Evolutionary conservation across 169 alveolate species (phyloP).

Genomic region (Cryptosporidium ryanae): DNA sequence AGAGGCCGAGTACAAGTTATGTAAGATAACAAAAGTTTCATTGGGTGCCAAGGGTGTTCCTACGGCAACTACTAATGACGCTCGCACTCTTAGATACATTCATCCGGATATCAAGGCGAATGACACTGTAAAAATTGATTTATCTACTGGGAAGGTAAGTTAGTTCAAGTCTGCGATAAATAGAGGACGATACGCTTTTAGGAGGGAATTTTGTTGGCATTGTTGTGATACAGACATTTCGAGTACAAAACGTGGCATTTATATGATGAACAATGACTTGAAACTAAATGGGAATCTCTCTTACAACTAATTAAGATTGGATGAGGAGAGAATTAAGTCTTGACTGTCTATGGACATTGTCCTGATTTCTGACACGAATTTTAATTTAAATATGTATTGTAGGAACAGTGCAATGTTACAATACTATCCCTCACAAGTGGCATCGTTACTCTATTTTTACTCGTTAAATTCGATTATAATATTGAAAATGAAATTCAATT

Average conservation of each 20-base stretch:
- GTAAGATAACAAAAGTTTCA: conserved; percentile 93
- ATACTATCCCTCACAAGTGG: too few relatives aligned
- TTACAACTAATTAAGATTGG: background rate
- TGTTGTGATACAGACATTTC: background rate
- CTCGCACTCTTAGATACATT: conserved; percentile 97
- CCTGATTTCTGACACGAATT: conserved; percentile 26
- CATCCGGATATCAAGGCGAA: conserved; percentile 97
- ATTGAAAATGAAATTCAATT: background rate
- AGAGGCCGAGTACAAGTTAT: conserved; percentile 96
- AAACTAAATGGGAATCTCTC: conserved; percentile 71
- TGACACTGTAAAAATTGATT: conserved; percentile 95
- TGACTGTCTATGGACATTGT: conserved; percentile 43
- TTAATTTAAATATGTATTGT: background rate
- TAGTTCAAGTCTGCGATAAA: background rate
- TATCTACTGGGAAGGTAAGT: conserved; percentile 93
- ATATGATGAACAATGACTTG: conserved; percentile 59
- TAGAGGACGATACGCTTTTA: background rate
- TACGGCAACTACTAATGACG: conserved; percentile 97
- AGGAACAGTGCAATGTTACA: background rate
- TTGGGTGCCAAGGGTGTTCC: conserved; percentile 97
- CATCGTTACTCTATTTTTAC: too few relatives aligned
- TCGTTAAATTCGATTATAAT: background rate
- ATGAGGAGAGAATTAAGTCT: conserved; percentile 57
- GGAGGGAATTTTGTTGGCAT: background rate
- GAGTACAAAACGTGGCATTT: conserved; percentile 14